phyloP scores from a whole-genome alignment of 345 rosid genomes.

The Psidium friedrichsthalianum region DNA sequence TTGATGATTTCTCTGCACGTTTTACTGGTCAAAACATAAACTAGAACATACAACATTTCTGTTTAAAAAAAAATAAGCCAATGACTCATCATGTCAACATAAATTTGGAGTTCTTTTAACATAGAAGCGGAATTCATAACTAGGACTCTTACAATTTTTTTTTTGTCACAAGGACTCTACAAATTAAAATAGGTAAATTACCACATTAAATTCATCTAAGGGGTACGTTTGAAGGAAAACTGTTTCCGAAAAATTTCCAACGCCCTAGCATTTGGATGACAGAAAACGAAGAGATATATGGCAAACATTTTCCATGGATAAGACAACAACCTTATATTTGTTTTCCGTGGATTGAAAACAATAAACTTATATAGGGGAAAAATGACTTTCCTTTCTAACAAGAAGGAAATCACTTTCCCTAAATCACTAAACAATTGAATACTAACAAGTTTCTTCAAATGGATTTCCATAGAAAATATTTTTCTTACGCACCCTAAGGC shows the following conservation, averaged over 20 bases:
- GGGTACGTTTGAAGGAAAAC: neutral
- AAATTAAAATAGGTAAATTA: neutral
- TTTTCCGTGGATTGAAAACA: neutral
- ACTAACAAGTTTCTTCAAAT: neutral
- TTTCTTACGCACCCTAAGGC: no score
- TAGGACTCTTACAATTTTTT: neutral
- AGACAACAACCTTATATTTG: neutral
- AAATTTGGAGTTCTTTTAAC: neutral
- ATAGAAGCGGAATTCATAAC: neutral
- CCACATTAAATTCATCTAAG: neutral
- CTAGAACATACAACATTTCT: neutral
- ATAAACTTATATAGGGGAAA: neutral
- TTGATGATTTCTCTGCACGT: neutral
- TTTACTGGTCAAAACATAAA: neutral
- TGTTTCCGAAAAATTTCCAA: accelerated
- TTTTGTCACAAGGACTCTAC: neutral
- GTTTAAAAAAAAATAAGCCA: neutral
- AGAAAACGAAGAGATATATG: accelerated
- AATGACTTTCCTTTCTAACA: accelerated
- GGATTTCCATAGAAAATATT: neutral
- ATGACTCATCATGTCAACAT: neutral
- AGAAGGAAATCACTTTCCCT: neutral
- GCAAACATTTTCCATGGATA: neutral
- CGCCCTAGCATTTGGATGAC: neutral
- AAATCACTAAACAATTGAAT: neutral